A percentile compares a stretch with the other conserved stretches of the same genome.
Conservation (phyloP, 768 basidiomycete genomes). For the Zangia roseola region DNA sequence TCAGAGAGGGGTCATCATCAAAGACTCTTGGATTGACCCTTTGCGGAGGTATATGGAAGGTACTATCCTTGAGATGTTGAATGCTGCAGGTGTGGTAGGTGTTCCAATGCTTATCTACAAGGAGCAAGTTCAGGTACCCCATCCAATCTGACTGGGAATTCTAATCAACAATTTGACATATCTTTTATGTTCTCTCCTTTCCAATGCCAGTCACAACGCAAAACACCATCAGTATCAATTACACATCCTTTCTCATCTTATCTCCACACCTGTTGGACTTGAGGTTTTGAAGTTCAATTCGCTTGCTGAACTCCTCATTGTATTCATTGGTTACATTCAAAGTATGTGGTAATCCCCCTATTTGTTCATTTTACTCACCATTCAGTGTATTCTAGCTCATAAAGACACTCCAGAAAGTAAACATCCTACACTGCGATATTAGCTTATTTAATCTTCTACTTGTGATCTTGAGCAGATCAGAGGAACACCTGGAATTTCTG, state of each 20-base stretch:
- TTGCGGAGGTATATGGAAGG: too few relatives aligned
- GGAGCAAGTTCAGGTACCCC: neutral
- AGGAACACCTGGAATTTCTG: too few relatives aligned
- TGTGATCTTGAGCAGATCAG: neutral
- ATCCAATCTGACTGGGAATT: neutral
- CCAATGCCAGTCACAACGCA: too few relatives aligned
- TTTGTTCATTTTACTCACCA: neutral
- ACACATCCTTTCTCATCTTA: too few relatives aligned
- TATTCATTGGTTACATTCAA: neutral
- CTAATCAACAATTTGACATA: constrained; percentile 1
- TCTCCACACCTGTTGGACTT: too few relatives aligned
- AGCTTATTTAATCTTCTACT: constrained; percentile 10
- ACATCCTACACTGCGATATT: constrained; percentile 2
- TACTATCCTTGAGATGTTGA: too few relatives aligned
- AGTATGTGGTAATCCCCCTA: neutral
- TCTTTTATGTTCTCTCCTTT: neutral
- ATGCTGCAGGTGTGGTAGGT: neutral
- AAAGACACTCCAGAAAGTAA: neutral
- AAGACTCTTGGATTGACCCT: too few relatives aligned
- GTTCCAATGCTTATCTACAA: constrained; percentile 1
- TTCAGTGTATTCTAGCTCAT: neutral
- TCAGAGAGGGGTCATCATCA: too few relatives aligned
- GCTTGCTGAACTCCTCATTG: neutral
- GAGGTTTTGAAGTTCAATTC: neutral
- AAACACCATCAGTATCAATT: too few relatives aligned